Percentiles rank a stretch among this genome's conserved stretches.
Evolutionary conservation across 805 yeast genomes (phyloP).

Genomic region (Pichia nakasei): DNA sequence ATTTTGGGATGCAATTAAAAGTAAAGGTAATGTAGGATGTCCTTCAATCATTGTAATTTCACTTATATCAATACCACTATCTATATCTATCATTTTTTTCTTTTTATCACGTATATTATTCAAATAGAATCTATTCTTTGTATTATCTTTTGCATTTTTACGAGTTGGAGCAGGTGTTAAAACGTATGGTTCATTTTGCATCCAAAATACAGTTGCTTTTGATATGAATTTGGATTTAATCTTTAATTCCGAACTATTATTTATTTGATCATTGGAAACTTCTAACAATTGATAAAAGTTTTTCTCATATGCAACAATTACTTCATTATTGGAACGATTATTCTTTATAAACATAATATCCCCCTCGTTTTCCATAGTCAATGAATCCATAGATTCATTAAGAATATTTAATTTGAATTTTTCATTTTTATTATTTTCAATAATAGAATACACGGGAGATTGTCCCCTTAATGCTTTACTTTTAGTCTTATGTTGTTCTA

Average conservation of each 20-base stretch:
- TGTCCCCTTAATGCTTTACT: constrained; percentile 3
- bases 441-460: neutral
- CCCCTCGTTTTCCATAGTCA: no score
- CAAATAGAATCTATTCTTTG: neutral
- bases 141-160: neutral
- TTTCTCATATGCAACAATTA: no score
- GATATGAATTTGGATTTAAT: no score
- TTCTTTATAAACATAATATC: no score
- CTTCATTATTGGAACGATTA: no score
- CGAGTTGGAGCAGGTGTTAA: neutral
- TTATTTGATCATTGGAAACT: no score
- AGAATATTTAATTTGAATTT: no score
- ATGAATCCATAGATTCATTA: no score
- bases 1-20: constrained; percentile 1
- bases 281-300: no score
- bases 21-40: constrained; percentile 13
- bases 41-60: constrained; percentile 1
- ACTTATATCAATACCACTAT: neutral
- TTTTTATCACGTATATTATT: neutral
- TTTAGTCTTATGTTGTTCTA: constrained; percentile 6
- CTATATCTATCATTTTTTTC: neutral
- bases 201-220: no score
- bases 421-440: no score
- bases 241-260: no score
- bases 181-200: neutral